phyloP scores from a whole-genome alignment of 2,329 filamentous ascomycete genomes.

The Apiospora rasikravindrae region DNA sequence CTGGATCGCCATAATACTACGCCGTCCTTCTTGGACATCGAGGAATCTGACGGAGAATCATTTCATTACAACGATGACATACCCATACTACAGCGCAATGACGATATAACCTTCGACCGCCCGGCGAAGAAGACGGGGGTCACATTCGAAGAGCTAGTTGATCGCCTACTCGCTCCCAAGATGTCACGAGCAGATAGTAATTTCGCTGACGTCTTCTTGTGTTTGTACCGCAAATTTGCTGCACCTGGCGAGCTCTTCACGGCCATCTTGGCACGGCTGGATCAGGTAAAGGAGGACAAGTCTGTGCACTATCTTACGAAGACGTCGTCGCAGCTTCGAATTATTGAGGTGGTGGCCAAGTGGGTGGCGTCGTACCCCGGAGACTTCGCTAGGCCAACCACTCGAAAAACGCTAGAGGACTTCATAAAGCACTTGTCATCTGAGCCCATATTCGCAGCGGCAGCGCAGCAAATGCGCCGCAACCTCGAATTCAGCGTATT shows the following conservation, averaged over 20 bases:
- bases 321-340: slow-evolving; percentile 80
- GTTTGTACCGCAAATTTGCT: slow-evolving; percentile 92
- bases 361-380: slow-evolving; percentile 92
- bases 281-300: slow-evolving; percentile 70
- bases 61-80: slow-evolving; percentile 70
- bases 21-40: slow-evolving; percentile 69
- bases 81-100: slow-evolving; percentile 69
- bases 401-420: slow-evolving; percentile 72
- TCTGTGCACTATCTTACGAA: slow-evolving; percentile 74
- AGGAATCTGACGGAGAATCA: slow-evolving; percentile 73
- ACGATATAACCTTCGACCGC: slow-evolving; percentile 64
- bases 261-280: slow-evolving; percentile 78
- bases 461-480: slow-evolving; percentile 83
- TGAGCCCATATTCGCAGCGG: slow-evolving; percentile 82
- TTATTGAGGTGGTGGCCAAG: slow-evolving; percentile 82
- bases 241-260: slow-evolving; percentile 79
- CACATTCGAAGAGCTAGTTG: slow-evolving; percentile 75
- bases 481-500: slow-evolving; percentile 73
- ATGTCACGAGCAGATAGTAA: slow-evolving; percentile 88
- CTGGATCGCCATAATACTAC: slow-evolving; percentile 49
- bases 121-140: slow-evolving; percentile 58
- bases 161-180: slow-evolving; percentile 81
- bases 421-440: slow-evolving; percentile 78
- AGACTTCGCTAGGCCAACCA: slow-evolving; percentile 83
- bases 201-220: slow-evolving; percentile 87